Percentiles rank a stretch among this genome's conserved stretches.
phyloP scores from a whole-genome alignment of 495 filamentous ascomycete species.

The Podospora pseudopauciseta region DNA sequence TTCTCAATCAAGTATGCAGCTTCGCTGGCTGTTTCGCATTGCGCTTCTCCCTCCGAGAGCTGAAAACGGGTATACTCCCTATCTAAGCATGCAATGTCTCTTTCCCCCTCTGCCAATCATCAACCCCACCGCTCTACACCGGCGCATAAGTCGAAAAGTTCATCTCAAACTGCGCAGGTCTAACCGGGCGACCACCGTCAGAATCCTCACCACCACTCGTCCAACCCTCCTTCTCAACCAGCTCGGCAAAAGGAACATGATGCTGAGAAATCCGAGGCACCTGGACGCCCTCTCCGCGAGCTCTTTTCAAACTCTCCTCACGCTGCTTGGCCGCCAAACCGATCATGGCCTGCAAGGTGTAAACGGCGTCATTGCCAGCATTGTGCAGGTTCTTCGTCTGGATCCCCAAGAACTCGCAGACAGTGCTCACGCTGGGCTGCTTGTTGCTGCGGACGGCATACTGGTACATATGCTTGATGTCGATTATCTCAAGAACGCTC shows the following conservation, averaged over 20 bases:
- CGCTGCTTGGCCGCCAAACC: conserved; percentile 54
- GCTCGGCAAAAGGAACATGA: conserved; percentile 18
- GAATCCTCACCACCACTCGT: conserved; percentile 29
- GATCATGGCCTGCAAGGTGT: conserved; percentile 74
- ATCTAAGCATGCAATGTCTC: too few species aligned
- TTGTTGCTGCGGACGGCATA: conserved; percentile 49
- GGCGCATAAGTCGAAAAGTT: not conserved
- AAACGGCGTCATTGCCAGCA: conserved; percentile 89
- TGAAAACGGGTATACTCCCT: too few species aligned
- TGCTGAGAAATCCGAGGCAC: not conserved
- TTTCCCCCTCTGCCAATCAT: not conserved
- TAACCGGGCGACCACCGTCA: conserved; percentile 27
- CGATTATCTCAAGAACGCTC: conserved; percentile 60
- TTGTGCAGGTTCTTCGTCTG: conserved; percentile 71
- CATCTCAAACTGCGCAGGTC: not conserved
- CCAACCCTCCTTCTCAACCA: conserved; percentile 29
- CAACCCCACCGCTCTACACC: not conserved
- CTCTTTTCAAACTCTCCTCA: conserved; percentile 13
- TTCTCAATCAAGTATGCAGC: too few species aligned
- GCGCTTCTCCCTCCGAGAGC: too few species aligned
- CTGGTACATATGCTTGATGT: conserved; percentile 67
- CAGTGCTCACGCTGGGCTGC: conserved; percentile 49
- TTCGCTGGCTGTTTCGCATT: too few species aligned
- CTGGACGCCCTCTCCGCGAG: not conserved
- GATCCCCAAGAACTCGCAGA: conserved; percentile 65